A percentile compares a stretch with the other conserved stretches of the same genome.
These are phyloP conservation scores for Colletotrichum musicola DNA, from an alignment of 2,329 filamentous ascomycete genomes.

Conservation along the genomic window DNA sequence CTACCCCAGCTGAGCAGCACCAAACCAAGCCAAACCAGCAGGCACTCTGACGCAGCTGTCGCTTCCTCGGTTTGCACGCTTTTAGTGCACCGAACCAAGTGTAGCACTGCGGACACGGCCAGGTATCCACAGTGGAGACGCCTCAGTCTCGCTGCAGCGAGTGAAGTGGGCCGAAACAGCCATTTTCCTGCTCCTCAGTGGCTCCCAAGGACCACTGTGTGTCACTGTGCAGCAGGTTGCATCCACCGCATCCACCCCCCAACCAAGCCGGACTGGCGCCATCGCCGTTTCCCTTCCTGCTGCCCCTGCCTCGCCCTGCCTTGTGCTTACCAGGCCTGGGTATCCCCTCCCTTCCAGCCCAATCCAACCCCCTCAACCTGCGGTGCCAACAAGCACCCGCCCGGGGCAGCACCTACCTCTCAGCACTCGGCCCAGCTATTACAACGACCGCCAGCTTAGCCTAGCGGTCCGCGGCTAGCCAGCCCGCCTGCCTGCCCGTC, in stretches of 20 bases:
- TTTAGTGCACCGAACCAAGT: neutral
- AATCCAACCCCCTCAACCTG: neutral
- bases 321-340: conserved; percentile 13
- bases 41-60: conserved; percentile 2
- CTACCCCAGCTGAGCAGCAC: too few relatives aligned
- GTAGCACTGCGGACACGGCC: conserved; percentile 5
- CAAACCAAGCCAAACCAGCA: too few relatives aligned
- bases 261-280: conserved; percentile 31
- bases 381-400: neutral
- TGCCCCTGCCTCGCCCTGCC: conserved; percentile 1
- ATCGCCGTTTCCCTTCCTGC: conserved; percentile 4
- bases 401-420: conserved; percentile 9
- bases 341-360: conserved; percentile 12
- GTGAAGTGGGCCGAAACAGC: conserved; percentile 30
- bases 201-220: conserved; percentile 32
- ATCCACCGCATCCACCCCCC: conserved; percentile 33
- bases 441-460: conserved; percentile 1
- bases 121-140: conserved; percentile 18
- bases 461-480: conserved; percentile 23
- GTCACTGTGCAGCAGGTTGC: conserved; percentile 39
- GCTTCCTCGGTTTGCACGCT: too few relatives aligned
- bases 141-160: conserved; percentile 15
- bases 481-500: conserved; percentile 18
- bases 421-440: neutral
- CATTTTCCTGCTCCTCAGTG: conserved; percentile 36